A percentile compares a stretch with the other conserved stretches of the same genome.
Evolutionary conservation across 331 rosid genomes (phyloP).

Genomic region (Pyrus hybrid): DNA sequence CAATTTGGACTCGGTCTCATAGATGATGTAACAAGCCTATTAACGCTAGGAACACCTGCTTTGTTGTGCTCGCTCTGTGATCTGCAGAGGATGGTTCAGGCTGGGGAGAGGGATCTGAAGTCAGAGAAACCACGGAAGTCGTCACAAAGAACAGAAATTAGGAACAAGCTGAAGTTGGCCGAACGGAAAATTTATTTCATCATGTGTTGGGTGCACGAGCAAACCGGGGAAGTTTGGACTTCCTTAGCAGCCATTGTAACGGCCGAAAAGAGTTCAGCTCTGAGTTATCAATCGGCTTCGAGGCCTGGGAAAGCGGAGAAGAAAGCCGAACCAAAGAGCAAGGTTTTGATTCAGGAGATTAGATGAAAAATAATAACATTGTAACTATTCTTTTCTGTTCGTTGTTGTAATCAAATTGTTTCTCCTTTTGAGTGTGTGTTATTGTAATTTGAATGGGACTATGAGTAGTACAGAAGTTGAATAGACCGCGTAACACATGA

Average conservation of each 20-base stretch:
- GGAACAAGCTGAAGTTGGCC: conserved; percentile 57
- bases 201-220: conserved; percentile 92
- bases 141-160: conserved; percentile 26
- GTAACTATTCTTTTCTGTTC: not conserved
- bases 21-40: conserved; percentile 47
- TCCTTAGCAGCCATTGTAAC: conserved; percentile 52
- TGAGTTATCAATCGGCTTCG: conserved; percentile 32
- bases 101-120: conserved; percentile 52
- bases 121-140: conserved; percentile 36
- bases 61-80: conserved; percentile 59
- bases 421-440: no score
- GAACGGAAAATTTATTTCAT: conserved; percentile 74
- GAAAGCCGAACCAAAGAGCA: conserved; percentile 30
- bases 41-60: conserved; percentile 48
- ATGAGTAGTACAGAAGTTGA: not conserved
- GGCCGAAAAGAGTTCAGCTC: conserved; percentile 48
- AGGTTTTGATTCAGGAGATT: conserved; percentile 64
- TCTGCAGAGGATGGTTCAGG: conserved; percentile 51
- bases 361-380: not conserved
- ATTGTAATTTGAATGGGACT: no score
- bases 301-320: conserved; percentile 28
- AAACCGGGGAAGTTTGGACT: conserved; percentile 69
- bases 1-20: conserved; percentile 56
- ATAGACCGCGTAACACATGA: not conserved
- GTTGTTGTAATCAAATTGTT: not conserved